A percentile compares a stretch with the other conserved stretches of the same genome.
Conservation (phyloP, 2,329 filamentous ascomycete genomes). For the Neofusicoccum sp. region DNA sequence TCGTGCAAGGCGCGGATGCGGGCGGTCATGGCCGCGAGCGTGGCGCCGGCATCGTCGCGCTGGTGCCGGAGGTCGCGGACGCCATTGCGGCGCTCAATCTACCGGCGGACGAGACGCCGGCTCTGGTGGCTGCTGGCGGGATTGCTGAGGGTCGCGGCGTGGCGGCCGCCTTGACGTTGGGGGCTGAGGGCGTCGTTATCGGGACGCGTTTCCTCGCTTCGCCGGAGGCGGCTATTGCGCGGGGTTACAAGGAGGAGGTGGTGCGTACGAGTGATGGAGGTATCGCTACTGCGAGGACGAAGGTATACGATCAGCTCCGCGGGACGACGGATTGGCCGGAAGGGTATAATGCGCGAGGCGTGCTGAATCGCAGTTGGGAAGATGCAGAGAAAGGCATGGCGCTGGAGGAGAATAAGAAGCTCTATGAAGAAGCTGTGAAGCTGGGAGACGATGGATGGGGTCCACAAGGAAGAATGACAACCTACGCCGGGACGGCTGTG, state of each 20-base stretch:
- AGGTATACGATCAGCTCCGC: slow-evolving; percentile 53
- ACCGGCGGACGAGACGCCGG: slow-evolving; percentile 24
- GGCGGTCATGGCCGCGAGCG: slow-evolving; percentile 61
- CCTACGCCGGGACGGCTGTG: slow-evolving; percentile 62
- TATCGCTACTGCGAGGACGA: slow-evolving; percentile 49
- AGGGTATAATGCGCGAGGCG: slow-evolving; percentile 56
- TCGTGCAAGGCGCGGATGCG: slow-evolving; percentile 63
- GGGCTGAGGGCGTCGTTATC: slow-evolving; percentile 54
- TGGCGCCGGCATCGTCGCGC: slow-evolving; percentile 54
- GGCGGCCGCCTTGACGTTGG: slow-evolving; percentile 55
- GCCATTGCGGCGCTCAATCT: slow-evolving; percentile 38
- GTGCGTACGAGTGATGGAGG: slow-evolving; percentile 51
- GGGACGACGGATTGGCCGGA: slow-evolving; percentile 57
- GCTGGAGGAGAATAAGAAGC: slow-evolving; percentile 44
- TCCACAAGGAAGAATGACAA: slow-evolving; percentile 51
- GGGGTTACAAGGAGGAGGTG: slow-evolving; percentile 50
- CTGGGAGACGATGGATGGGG: slow-evolving; percentile 55
- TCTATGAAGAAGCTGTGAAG: slow-evolving; percentile 50
- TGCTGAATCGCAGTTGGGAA: slow-evolving; percentile 55
- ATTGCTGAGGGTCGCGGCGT: slow-evolving; percentile 57
- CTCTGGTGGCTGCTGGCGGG: slow-evolving; percentile 59
- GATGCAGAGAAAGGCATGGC: slow-evolving; percentile 42
- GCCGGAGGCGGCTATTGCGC: slow-evolving; percentile 46
- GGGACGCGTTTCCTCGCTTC: slow-evolving; percentile 63
- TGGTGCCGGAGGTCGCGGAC: slow-evolving; percentile 58